These are phyloP conservation scores for Pseudocercospora vitis DNA, from an alignment of 2,329 filamentous ascomycete genomes.

Conservation along the genomic window DNA sequence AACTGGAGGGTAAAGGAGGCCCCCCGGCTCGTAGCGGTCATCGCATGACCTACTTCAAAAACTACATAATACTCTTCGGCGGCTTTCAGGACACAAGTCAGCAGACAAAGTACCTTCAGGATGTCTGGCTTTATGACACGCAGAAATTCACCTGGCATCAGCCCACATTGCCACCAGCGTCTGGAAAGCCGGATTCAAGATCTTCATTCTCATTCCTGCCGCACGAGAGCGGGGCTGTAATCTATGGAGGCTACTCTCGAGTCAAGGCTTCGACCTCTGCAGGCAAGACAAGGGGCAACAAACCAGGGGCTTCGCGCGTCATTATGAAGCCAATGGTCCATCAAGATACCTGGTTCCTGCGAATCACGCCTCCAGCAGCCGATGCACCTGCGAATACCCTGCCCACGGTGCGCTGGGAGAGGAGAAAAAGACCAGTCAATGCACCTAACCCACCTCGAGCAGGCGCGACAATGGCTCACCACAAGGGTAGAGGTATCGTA, in stretches of 20 bases:
- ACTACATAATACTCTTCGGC: constrained; percentile 93
- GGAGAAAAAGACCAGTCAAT: constrained; percentile 88
- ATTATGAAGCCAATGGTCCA: constrained; percentile 84
- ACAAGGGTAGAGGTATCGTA: constrained; percentile 87
- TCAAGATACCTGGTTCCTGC: constrained; percentile 91
- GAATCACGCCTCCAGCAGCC: constrained; percentile 69
- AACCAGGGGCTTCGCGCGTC: constrained; percentile 62
- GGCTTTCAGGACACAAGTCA: constrained; percentile 97
- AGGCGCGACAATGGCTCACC: constrained; percentile 89
- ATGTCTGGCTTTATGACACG: constrained; percentile 95
- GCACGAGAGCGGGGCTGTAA: constrained; percentile 82
- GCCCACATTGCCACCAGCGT: constrained; percentile 69
- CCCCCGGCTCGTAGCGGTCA: constrained; percentile 77
- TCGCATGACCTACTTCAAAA: constrained; percentile 89
- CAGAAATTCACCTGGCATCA: constrained; percentile 80
- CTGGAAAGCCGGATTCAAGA: constrained; percentile 80
- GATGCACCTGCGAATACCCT: constrained; percentile 66
- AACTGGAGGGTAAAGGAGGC: constrained; percentile 78
- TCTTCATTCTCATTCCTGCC: constrained; percentile 91
- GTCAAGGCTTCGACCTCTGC: constrained; percentile 65
- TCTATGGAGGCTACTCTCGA: constrained; percentile 92
- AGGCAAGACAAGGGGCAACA: constrained; percentile 64
- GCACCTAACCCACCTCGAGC: constrained; percentile 78
- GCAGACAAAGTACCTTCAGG: constrained; percentile 88
- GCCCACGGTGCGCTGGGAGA: constrained; percentile 84